phyloP scores from a whole-genome alignment of 306 rosid species.

The Boehmeria nivea region DNA sequence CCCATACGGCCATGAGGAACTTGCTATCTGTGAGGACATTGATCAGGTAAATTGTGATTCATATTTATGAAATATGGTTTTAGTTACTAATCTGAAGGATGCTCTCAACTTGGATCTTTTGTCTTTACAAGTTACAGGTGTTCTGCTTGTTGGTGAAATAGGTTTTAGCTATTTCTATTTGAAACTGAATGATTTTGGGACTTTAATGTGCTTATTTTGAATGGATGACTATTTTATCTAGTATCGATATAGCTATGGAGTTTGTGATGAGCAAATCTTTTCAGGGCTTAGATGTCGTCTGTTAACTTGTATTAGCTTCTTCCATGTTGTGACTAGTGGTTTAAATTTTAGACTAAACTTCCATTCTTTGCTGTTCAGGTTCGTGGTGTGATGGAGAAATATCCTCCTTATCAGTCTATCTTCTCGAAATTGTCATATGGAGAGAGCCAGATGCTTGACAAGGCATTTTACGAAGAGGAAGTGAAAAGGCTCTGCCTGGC shows the following conservation, averaged over 20 bases:
- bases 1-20: conserved; percentile 97
- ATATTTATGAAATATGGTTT: background rate
- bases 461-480: conserved; percentile 99
- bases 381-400: conserved; percentile 83
- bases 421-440: conserved; percentile 87
- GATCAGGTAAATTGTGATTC: conserved; percentile 63
- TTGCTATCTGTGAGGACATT: conserved; percentile 86
- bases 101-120: no score
- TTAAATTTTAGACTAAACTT: background rate
- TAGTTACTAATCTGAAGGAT: no score
- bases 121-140: no score
- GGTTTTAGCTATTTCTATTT: no score
- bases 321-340: background rate
- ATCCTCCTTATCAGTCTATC: conserved; percentile 90
- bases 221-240: no score
- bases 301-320: background rate
- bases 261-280: no score
- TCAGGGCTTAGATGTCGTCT: background rate
- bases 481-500: conserved; percentile 95
- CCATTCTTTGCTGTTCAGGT: conserved; percentile 42
- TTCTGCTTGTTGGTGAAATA: no score
- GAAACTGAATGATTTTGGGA: no score
- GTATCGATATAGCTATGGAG: no score
- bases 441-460: conserved; percentile 96
- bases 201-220: no score